Percentiles rank a stretch among this genome's conserved stretches.
phyloP scores from a whole-genome alignment of 257 asterid genomes.

The Primulina tabacum region DNA sequence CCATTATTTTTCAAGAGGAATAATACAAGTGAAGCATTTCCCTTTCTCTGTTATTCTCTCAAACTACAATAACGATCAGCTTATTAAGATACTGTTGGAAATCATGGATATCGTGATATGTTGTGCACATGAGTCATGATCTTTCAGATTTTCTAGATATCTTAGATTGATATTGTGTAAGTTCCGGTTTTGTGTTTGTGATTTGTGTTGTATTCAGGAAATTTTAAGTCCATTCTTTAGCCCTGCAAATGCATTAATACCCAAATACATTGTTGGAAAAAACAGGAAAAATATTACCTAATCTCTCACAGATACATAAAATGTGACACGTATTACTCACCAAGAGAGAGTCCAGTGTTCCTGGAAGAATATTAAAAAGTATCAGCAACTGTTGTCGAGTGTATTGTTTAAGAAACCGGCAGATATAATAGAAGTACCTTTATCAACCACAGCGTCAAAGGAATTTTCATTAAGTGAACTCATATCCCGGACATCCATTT shows the following conservation, averaged over 20 bases:
- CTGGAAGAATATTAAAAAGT: slow-evolving; percentile 41
- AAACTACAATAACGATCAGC: neutral
- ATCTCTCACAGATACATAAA: slow-evolving; percentile 4
- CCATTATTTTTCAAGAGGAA: no score
- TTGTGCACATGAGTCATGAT: neutral
- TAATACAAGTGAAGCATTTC: no score
- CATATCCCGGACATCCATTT: slow-evolving; percentile 71
- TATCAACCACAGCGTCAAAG: slow-evolving; percentile 64
- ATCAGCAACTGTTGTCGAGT: slow-evolving; percentile 35
- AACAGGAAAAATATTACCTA: neutral
- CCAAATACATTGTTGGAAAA: neutral
- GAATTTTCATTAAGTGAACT: slow-evolving; percentile 45
- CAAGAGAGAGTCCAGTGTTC: slow-evolving; percentile 79
- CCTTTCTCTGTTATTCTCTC: no score
- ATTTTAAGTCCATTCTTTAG: neutral
- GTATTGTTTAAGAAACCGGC: slow-evolving; percentile 8
- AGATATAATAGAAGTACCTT: slow-evolving; percentile 42
- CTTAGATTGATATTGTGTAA: neutral
- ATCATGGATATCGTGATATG: neutral
- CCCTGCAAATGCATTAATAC: neutral
- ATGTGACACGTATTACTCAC: slow-evolving; percentile 37
- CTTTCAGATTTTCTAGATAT: neutral
- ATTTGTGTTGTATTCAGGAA: neutral
- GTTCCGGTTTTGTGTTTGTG: neutral
- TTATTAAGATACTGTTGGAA: neutral